Conservation (phyloP, 345 rosid species). For the Sisymbrium irio region DNA sequence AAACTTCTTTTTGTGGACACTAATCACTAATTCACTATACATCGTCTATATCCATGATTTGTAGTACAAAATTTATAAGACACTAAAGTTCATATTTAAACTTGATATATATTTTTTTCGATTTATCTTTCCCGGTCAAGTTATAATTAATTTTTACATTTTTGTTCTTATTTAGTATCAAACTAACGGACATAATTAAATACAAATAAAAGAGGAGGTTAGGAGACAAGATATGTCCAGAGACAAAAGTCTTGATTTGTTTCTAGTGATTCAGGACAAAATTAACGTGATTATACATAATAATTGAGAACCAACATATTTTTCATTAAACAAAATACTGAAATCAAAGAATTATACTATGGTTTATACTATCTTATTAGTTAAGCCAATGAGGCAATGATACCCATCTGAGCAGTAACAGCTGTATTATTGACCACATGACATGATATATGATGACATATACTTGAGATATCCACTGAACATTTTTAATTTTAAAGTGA, state of each 20-base stretch:
- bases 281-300: not conserved
- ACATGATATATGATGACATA: conserved; percentile 14
- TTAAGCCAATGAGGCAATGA: conserved; percentile 13
- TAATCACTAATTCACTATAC: not conserved
- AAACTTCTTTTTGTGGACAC: not conserved
- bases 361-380: not conserved
- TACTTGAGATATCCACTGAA: not conserved
- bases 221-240: conserved; percentile 22
- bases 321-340: not conserved
- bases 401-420: conserved; percentile 5
- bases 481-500: not conserved
- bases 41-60: not conserved
- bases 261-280: conserved; percentile 22
- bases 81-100: not conserved
- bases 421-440: conserved; percentile 11
- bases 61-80: not conserved
- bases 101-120: too few species aligned
- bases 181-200: not conserved
- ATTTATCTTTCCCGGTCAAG: too few species aligned
- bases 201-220: not conserved
- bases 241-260: conserved; percentile 27
- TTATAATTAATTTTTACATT: not conserved
- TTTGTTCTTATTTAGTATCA: not conserved
- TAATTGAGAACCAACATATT: not conserved
- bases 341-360: not conserved